Base-by-base conservation (phyloP, 306 rosid species). In the Citrullus mucosospermus region DNA sequence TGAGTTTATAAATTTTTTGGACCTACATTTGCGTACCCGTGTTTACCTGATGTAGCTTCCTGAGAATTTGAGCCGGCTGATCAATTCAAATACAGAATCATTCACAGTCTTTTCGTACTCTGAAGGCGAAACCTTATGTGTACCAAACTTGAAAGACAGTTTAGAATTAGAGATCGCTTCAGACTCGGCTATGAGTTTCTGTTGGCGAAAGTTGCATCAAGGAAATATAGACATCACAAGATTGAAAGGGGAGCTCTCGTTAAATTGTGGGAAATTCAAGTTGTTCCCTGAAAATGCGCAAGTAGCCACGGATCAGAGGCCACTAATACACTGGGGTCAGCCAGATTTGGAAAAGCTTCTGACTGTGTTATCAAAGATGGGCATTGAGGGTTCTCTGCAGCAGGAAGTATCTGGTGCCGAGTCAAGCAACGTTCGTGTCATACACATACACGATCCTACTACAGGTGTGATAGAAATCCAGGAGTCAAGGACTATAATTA, bases 141-240 rank as follows among this genome's bases (percentile, higher is more conserved):
- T 89, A 78, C 77, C 95, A 48, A 82, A 85, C 59, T 75, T 56
- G 83, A 88, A 88, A 80, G 85, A 86, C 43, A 81, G 72, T 79
- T 55, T 80, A 46, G 88, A 84, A 80, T 34, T 90, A 22, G 89
- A 88, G 78, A 86, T 94, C 18, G 77, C 90, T 6, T 67, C 83
- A 20, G 93, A 90, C 80, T 84, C 88, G 87, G 92, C 89, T 80
- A 76, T 91, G 72, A 86, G 84, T 48, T 89, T 93, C 82, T 81
- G 80, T 22, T 89, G 93, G 91, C 88, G 80, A 81, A 86, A 83
- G 53, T 84, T 90, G 59, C 80, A 80, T 80, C 87, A 85, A 11
- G 88, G 83, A 80, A 85, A 85, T 70, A 28, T 90, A 73, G 85
- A 77, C 53, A 57, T 89, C 57, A 58, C 91, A 39, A 87, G 91